phyloP scores from a whole-genome alignment of 441 rosid genomes.

The Lepidium campestre region DNA sequence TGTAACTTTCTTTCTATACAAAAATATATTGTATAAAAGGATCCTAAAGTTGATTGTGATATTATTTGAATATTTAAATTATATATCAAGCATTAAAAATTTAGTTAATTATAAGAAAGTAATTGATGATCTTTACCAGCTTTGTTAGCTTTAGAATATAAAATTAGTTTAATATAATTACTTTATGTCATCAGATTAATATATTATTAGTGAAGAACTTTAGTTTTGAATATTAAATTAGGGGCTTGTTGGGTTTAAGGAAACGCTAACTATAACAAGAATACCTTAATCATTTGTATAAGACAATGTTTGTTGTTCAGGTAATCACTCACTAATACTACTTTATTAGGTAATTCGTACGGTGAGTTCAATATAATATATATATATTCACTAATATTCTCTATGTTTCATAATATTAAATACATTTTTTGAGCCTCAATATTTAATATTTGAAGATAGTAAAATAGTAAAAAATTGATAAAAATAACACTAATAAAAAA shows the following conservation, averaged over 20 bases:
- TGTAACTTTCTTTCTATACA: not conserved
- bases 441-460: too few relatives aligned
- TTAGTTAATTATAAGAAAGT: not conserved
- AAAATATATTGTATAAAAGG: not conserved
- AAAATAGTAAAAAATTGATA: too few relatives aligned
- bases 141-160: slow-evolving; percentile 5
- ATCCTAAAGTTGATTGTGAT: not conserved
- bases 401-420: too few relatives aligned
- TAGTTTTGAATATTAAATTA: slow-evolving; percentile 7
- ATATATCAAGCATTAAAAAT: not conserved
- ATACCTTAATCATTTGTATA: slow-evolving; percentile 7
- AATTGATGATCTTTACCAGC: not conserved
- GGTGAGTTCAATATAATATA: not conserved
- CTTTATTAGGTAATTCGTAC: not conserved
- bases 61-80: not conserved
- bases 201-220: not conserved
- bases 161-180: not conserved
- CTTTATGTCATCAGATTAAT: too few relatives aligned
- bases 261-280: not conserved
- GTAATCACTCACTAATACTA: slow-evolving; percentile 13
- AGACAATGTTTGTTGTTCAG: not conserved
- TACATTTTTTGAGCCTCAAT: too few relatives aligned
- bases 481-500: too few relatives aligned
- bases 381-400: too few relatives aligned
- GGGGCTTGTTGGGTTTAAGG: slow-evolving; percentile 25